Percentiles rank a stretch among this genome's conserved stretches.
Evolutionary conservation across 345 rosid genomes (phyloP).

Genomic region (Streptanthus diversifolius): DNA sequence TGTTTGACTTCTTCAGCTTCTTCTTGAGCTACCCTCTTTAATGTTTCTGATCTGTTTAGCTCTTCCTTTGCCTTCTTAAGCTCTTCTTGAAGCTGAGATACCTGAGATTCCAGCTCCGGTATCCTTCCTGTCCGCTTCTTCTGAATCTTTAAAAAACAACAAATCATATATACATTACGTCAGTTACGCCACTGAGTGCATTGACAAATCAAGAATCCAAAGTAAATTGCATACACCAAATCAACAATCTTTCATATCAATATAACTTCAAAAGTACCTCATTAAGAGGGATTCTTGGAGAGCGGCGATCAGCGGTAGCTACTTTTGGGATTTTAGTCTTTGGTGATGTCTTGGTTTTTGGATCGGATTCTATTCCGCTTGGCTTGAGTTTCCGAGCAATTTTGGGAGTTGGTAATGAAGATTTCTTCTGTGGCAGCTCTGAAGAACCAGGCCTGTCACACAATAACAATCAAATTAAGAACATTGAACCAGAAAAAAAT

Average conservation of each 20-base stretch:
- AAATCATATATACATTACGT: neutral
- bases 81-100: slow-evolving; percentile 73
- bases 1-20: slow-evolving; percentile 73
- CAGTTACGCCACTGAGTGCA: neutral
- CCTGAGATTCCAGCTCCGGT: slow-evolving; percentile 63
- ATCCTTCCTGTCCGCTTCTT: slow-evolving; percentile 58
- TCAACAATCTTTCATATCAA: neutral
- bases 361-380: slow-evolving; percentile 43
- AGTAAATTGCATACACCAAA: neutral
- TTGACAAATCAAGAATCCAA: neutral
- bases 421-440: slow-evolving; percentile 66
- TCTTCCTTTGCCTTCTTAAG: slow-evolving; percentile 81
- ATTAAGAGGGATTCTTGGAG: slow-evolving; percentile 58
- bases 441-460: slow-evolving; percentile 44
- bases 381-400: slow-evolving; percentile 55
- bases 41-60: slow-evolving; percentile 59
- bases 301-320: slow-evolving; percentile 54
- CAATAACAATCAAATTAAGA: slow-evolving; percentile 6
- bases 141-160: slow-evolving; percentile 34
- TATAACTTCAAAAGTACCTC: slow-evolving; percentile 53
- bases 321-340: slow-evolving; percentile 71
- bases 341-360: slow-evolving; percentile 39
- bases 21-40: slow-evolving; percentile 55
- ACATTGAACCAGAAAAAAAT: neutral
- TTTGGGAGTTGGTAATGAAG: slow-evolving; percentile 50